A percentile compares a stretch with the other conserved stretches of the same genome.
Conservation (phyloP, 2,329 filamentous ascomycete genomes). For the Cadophora luteo-olivacea region DNA sequence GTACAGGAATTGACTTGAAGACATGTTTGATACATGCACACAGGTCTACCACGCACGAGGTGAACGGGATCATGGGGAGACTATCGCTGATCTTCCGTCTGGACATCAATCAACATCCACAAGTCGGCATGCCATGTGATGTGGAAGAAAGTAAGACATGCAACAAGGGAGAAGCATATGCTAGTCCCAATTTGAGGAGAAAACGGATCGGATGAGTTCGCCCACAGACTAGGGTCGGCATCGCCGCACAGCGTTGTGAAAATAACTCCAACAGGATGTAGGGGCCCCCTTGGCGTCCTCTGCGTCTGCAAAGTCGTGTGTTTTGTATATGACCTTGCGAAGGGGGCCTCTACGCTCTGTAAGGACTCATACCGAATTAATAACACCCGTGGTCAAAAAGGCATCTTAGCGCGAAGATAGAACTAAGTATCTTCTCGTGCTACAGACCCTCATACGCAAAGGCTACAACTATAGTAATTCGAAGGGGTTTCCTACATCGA, state of each 20-base stretch:
- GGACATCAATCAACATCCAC: too few species aligned
- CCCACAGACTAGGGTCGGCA: slow-evolving; percentile 9
- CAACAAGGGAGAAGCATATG: background rate
- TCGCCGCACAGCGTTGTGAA: slow-evolving; percentile 9
- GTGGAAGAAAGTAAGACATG: too few species aligned
- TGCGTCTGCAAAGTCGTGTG: slow-evolving; percentile 11
- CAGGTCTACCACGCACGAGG: too few species aligned
- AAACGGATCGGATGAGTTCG: slow-evolving; percentile 10
- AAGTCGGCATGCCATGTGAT: too few species aligned
- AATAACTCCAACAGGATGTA: slow-evolving; percentile 6
- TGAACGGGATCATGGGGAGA: too few species aligned
- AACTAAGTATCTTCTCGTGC: slow-evolving; percentile 6
- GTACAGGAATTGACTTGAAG: too few species aligned
- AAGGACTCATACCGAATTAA: slow-evolving; percentile 3
- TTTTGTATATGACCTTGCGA: slow-evolving; percentile 8
- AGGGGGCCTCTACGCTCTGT: slow-evolving; percentile 10
- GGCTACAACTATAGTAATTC: slow-evolving; percentile 6
- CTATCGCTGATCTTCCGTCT: too few species aligned
- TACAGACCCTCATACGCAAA: slow-evolving; percentile 10
- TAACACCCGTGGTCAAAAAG: slow-evolving; percentile 10
- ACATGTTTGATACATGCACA: too few species aligned
- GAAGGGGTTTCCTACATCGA: slow-evolving; percentile 2
- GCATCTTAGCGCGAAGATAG: slow-evolving; percentile 5
- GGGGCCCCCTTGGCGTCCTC: slow-evolving; percentile 7
- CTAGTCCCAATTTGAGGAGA: slow-evolving; percentile 1